phyloP scores from a whole-genome alignment of 148 eudicot genomes.

The Vaccinium myrtillus region DNA sequence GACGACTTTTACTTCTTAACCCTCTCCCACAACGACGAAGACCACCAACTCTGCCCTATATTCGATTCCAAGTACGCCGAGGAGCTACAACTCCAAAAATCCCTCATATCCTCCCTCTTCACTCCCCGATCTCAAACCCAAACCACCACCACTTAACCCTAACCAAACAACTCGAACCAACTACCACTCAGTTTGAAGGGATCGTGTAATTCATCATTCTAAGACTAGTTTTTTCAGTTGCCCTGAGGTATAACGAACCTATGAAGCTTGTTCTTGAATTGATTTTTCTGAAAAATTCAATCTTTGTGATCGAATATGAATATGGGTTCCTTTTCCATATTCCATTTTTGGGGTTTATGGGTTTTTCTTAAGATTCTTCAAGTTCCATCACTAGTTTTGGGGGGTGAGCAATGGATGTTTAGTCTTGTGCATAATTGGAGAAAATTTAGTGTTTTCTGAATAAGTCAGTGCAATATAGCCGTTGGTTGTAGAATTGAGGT shows the following conservation, averaged over 20 bases:
- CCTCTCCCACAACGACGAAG: no score
- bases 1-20: no score
- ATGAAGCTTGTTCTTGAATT: not conserved
- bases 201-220: slow-evolving; percentile 3
- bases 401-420: not conserved
- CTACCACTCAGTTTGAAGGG: not conserved
- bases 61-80: no score
- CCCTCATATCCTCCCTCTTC: no score
- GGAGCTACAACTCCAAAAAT: no score
- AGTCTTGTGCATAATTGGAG: not conserved
- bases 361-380: not conserved
- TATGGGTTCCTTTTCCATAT: not conserved
- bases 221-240: not conserved
- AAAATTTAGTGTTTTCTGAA: not conserved
- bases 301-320: not conserved
- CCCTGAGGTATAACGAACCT: not conserved
- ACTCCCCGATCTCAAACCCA: no score
- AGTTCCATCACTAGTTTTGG: not conserved
- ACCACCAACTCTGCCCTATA: no score
- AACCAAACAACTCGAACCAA: no score
- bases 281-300: not conserved
- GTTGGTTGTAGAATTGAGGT: not conserved
- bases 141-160: no score
- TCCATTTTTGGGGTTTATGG: not conserved
- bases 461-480: not conserved